Base-by-base conservation (phyloP, 2,329 filamentous ascomycete species). In the Monilinia fructicola region DNA sequence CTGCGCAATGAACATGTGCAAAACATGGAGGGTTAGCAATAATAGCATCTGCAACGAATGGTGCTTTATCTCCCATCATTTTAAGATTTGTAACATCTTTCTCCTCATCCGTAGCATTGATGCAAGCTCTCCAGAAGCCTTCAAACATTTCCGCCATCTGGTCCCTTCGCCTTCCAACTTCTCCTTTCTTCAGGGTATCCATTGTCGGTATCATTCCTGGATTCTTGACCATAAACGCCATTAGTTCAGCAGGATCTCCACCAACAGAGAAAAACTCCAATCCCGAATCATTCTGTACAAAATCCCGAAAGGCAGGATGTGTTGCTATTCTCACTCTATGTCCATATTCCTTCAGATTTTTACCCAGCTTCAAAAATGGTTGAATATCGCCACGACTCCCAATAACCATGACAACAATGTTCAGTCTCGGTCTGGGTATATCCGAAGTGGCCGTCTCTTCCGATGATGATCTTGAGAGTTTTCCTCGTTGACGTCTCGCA, bases 181-280 rank as follows among this genome's bases (percentile, higher is more conserved):
- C 91, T 4, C 91, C 91, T 1, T 87, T 85, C 69, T 86, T 88
- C 65, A 94, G 84, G 0, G 89, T 89, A 69, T 91, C 86, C 31
- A 93, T 79, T 1, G 84, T 89, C 0, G 91, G 91, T 2, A 95
- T 90, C 76, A 94, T 82, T 4, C 90, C 90, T 0, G 86, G 90
- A 73, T 94, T 93, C 92, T 75, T 93, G 87, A 21, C 75, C 91
- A 95, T 94, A 76, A 93, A 94, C 0, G 90, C 88, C 91, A 94
- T 94, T 1, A 95, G 80, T 76, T 93, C 90, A 0, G 88, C 86
- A 2, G 91, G 91, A 72, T 94, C 88, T 1, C 91, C 91, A 1
- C 91, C 91, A 2, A 93, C 85, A 1, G 86, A 89, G 77, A 93
- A 94, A 78, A 94, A 94, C 72, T 94, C 91, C 0, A 94, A 81